phyloP scores from a whole-genome alignment of 2,329 filamentous ascomycete species.

The Hypoxylon sp. region DNA sequence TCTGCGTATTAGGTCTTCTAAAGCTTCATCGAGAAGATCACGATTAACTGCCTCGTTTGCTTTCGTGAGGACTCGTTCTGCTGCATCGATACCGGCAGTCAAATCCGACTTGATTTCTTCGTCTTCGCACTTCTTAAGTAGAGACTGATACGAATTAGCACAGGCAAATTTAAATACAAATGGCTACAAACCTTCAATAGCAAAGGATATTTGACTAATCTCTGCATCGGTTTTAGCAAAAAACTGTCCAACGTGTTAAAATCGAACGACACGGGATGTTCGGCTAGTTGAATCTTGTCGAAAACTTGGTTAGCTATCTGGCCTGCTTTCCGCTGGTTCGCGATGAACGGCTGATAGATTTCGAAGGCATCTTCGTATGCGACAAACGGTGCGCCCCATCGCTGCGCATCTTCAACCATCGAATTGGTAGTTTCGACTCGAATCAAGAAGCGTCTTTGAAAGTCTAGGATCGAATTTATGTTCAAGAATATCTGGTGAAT shows the following conservation, averaged over 20 bases:
- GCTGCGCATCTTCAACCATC: conserved; percentile 80
- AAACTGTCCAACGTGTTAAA: conserved; percentile 92
- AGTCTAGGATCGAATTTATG: conserved; percentile 93
- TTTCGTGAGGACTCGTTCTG: conserved; percentile 83
- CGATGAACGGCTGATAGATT: conserved; percentile 97
- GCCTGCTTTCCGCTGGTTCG: conserved; percentile 93
- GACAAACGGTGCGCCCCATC: conserved; percentile 95
- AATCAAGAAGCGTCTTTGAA: conserved; percentile 94
- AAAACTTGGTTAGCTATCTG: conserved; percentile 87
- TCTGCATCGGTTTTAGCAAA: conserved; percentile 95
- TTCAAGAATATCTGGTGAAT: conserved; percentile 98
- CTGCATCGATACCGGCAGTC: conserved; percentile 81
- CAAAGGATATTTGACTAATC: conserved; percentile 93
- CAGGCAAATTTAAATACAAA: background rate
- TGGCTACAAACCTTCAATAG: conserved; percentile 78
- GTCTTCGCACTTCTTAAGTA: conserved; percentile 84
- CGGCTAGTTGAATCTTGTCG: conserved; percentile 84
- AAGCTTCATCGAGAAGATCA: conserved; percentile 85
- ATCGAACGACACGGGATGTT: conserved; percentile 85
- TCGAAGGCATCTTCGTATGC: conserved; percentile 88
- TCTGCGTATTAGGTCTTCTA: conserved; percentile 83
- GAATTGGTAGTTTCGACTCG: conserved; percentile 96
- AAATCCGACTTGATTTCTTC: conserved; percentile 80
- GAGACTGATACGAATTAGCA: conserved; percentile 71
- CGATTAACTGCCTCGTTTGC: conserved; percentile 94